Base-by-base conservation (phyloP, 2,329 filamentous ascomycete genomes). In the Pseudogymnoascus sp. region DNA sequence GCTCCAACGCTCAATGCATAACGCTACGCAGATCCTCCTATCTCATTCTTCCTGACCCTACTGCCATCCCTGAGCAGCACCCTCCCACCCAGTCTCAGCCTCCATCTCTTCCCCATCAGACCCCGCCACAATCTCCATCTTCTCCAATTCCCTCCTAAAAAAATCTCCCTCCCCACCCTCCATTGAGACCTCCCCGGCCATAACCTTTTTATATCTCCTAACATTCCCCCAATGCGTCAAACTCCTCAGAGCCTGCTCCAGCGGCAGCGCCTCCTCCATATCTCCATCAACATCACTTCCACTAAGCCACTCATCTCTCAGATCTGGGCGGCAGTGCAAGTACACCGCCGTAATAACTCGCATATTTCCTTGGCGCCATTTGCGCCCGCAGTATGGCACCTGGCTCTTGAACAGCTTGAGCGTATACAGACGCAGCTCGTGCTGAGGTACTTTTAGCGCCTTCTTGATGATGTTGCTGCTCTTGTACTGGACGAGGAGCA, bases 341-440 rank as follows among this genome's bases (percentile, higher is more conserved):
- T 97, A 99, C 1, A 99, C 90, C 3, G 92, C 91, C 0, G 94
- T 99, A 71, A 99, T 99, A 70, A 97, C 92, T 61, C 93, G 89
- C 94, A 99, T 99, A 74, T 99, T 97, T 67, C 86, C 87, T 76
- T 97, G 94, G 12, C 94, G 87, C 94, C 94, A 99, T 77, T 99
- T 99, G 43, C 94, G 87, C 20, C 94, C 93, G 74, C 93, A 97
- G 78, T 96, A 99, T 1, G 94, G 94, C 4, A 99, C 94, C 74
- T 99, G 94, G 63, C 91, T 94, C 75, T 99, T 99, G 85, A 97
- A 97, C 0, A 99, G 82, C 75, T 99, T 99, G 67, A 99, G 83
- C 0, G 94, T 96, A 77, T 97, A 97, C 43, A 96, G 85, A 5
- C 94, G 86, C 39, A 99, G 80, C 69, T 91, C 83, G 1, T 87